Evolutionary conservation across 345 rosid genomes (phyloP), one percentile per base, ranked within the genome.

Genomic region (Aegle marmelos): DNA sequence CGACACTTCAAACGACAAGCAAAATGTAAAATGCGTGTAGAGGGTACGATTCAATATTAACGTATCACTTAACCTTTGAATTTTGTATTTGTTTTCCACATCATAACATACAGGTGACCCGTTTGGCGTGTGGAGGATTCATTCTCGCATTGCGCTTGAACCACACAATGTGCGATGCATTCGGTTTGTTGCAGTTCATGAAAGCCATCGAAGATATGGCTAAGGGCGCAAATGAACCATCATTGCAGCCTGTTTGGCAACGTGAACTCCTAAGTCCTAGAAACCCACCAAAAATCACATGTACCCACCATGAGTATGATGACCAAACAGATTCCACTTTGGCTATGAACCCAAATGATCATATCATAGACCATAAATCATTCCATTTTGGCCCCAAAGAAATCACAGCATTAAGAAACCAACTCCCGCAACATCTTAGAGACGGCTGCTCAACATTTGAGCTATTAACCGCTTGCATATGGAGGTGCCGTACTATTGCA

Each of bases 401-500:
- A 41, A 8, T 82, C 8, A 25, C 30, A 31, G 28, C 62, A 4
- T 41, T 79, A 1, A 67, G 83, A 16, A 31, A 61, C 11, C 10
- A 54, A 2, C 25, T 74, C 2, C 83, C 85, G 0, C 41, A 27
- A 16, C 73, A 56, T 33, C 78, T 62, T 16, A 22, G 16, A 19
- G 61, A 36, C 16, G 50, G 50, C 2, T 73, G 81, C 70, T 61
- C 84, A 9, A 73, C 22, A 1, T 85, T 76, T 4, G 87, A 85
- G 3, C 6, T 85, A 5, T 6, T 82, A 25, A 45, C 78, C 4
- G 87, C 85, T 2, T 77, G 41, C 56, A 2, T 82, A n/a, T 85
- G 87, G 85, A 75, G 41, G 13, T 79, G 83, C 28, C 83, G 73
- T 11, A 76, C 80, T 1, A 54, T 76, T 19, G 79, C 82, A 3